Conservation (phyloP, 2,329 filamentous ascomycete genomes). For the Xylariaceae sp. region DNA sequence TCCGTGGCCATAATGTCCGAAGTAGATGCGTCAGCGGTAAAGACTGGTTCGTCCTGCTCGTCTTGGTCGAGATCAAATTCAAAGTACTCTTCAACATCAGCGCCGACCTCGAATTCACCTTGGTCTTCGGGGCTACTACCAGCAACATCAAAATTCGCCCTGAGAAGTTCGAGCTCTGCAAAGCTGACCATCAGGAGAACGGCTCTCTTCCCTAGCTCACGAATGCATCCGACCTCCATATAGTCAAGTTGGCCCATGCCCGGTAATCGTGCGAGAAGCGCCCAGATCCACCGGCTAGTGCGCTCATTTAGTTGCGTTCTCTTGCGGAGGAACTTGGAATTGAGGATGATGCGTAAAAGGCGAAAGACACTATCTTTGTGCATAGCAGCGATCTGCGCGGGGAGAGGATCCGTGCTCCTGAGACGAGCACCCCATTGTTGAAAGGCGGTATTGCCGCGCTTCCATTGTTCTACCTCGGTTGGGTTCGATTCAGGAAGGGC, state of each 20-base stretch:
- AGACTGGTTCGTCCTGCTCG: constrained; percentile 2
- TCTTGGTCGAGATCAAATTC: constrained; percentile 23
- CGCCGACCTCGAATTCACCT: constrained; percentile 35
- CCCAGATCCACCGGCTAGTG: constrained; percentile 81
- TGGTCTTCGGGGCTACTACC: constrained; percentile 27
- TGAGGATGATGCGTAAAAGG: constrained; percentile 61
- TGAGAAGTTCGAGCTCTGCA: constrained; percentile 46
- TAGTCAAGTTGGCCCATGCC: constrained; percentile 70
- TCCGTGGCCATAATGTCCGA: not conserved
- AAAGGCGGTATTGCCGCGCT: constrained; percentile 44
- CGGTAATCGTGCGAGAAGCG: constrained; percentile 67
- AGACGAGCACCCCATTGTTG: constrained; percentile 49
- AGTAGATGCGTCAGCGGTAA: constrained; percentile 27
- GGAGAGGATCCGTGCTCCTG: constrained; percentile 49
- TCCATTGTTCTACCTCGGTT: constrained; percentile 50
- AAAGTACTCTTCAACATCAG: constrained; percentile 43
- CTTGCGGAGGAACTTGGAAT: constrained; percentile 56
- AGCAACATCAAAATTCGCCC: constrained; percentile 37
- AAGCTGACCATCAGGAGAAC: constrained; percentile 53
- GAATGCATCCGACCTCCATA: constrained; percentile 66
- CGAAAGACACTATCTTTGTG: constrained; percentile 60
- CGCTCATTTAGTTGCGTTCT: constrained; percentile 56
- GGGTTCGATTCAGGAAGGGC: constrained; percentile 50
- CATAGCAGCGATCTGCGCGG: constrained; percentile 58
- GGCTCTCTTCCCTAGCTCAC: constrained; percentile 75